Conservation (phyloP, 2,329 filamentous ascomycete genomes). For the Tolypocladium amazonense region DNA sequence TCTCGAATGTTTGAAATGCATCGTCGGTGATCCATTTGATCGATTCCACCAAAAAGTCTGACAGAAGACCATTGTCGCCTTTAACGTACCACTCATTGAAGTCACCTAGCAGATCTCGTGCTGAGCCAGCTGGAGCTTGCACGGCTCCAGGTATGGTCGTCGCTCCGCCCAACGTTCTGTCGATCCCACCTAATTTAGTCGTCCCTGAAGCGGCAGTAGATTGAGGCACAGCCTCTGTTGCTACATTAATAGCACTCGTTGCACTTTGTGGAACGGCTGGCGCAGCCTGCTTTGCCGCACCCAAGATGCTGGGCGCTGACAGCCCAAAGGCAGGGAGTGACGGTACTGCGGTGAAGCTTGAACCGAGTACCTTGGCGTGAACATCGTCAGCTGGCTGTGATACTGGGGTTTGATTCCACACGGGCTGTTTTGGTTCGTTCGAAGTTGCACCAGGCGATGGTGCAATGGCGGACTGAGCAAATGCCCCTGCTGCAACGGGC, state of each 20-base stretch:
- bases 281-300: background rate
- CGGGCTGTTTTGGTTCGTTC: background rate
- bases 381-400: background rate
- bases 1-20: conserved; percentile 28
- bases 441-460: background rate
- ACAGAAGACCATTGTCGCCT: conserved; percentile 42
- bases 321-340: background rate
- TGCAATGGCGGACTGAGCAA: background rate
- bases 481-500: background rate
- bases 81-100: conserved; percentile 44
- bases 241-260: background rate
- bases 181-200: background rate
- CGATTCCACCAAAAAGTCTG: conserved; percentile 35
- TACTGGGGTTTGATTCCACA: background rate
- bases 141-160: conserved; percentile 2
- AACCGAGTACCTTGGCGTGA: background rate
- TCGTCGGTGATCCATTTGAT: conserved; percentile 33
- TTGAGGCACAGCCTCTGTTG: background rate
- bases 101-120: conserved; percentile 32
- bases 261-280: background rate
- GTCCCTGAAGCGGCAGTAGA: background rate
- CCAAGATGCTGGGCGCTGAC: background rate
- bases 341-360: background rate
- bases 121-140: conserved; percentile 6
- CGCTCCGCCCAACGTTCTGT: background rate